These are phyloP conservation scores for Leccinum obscurum DNA, from an alignment of 768 basidiomycete genomes.

Conservation along the genomic window DNA sequence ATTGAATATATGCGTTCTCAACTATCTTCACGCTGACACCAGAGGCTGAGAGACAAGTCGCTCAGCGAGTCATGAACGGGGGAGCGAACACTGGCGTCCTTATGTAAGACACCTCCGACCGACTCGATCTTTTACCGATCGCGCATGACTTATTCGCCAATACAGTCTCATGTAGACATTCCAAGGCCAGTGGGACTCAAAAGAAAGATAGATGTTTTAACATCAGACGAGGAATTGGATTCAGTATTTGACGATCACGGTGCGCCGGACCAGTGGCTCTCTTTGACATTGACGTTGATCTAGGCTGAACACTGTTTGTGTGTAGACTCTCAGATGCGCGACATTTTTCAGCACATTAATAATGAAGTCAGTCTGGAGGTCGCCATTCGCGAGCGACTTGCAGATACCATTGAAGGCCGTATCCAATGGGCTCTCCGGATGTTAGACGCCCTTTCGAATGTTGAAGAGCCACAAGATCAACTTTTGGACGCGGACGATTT, in stretches of 20 bases:
- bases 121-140: constrained; percentile 13
- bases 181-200: constrained; percentile 12
- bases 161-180: constrained; percentile 16
- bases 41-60: background rate
- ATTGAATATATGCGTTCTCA: background rate
- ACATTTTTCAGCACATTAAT: constrained; percentile 18
- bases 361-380: constrained; percentile 49
- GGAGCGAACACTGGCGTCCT: background rate
- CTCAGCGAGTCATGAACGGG: background rate
- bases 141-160: constrained; percentile 26
- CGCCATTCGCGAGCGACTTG: constrained; percentile 41
- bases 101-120: background rate
- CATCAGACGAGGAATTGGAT: constrained; percentile 14
- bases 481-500: constrained; percentile 33
- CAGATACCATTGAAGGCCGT: constrained; percentile 43
- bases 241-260: constrained; percentile 17
- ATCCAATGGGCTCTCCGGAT: constrained; percentile 48
- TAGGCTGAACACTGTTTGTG: background rate
- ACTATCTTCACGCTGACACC: background rate
- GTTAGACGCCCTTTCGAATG: constrained; percentile 34
- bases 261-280: constrained; percentile 7
- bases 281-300: background rate
- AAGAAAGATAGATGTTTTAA: constrained; percentile 8
- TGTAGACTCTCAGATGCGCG: constrained; percentile 16
- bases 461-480: constrained; percentile 15